Percentiles rank a stretch among this genome's conserved stretches.
phyloP scores from a whole-genome alignment of 2,329 filamentous ascomycete species.

The Ophiocordyceps camponoti-leonardi region DNA sequence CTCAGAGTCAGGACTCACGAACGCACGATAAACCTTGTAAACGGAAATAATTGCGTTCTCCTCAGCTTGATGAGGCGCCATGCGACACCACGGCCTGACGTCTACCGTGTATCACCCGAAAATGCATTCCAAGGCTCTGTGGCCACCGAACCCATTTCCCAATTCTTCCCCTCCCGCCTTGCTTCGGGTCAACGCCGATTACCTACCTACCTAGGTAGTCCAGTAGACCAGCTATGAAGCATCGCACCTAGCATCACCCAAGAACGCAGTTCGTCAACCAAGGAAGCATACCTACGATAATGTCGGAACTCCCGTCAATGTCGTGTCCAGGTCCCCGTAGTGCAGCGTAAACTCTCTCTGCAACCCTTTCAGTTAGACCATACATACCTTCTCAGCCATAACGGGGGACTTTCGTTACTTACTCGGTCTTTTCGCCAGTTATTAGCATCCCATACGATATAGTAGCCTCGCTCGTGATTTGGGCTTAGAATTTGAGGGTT shows the following conservation, averaged over 20 bases:
- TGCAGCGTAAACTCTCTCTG: slow-evolving; percentile 44
- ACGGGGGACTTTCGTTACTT: slow-evolving; percentile 14
- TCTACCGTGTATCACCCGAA: slow-evolving; percentile 8
- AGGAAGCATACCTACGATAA: slow-evolving; percentile 7
- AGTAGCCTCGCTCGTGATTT: slow-evolving; percentile 46
- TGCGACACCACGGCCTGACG: slow-evolving; percentile 3
- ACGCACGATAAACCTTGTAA: too few relatives aligned
- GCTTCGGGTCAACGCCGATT: slow-evolving; percentile 15
- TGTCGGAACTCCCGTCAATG: slow-evolving; percentile 15
- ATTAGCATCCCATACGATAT: slow-evolving; percentile 47
- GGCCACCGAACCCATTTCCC: slow-evolving; percentile 13
- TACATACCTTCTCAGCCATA: slow-evolving; percentile 3
- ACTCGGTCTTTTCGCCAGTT: slow-evolving; percentile 47
- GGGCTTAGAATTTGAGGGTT: slow-evolving; percentile 40
- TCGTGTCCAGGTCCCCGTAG: slow-evolving; percentile 43
- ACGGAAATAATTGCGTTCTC: neutral
- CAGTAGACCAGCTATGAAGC: slow-evolving; percentile 6
- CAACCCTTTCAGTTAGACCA: slow-evolving; percentile 2
- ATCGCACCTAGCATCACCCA: slow-evolving; percentile 3
- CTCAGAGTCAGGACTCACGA: too few relatives aligned
- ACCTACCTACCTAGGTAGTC: neutral
- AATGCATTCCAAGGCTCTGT: slow-evolving; percentile 13
- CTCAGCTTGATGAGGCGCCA: slow-evolving; percentile 3
- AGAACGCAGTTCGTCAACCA: neutral
- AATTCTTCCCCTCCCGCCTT: slow-evolving; percentile 11